Percentiles rank a stretch among this genome's conserved stretches.
Conservation (phyloP, 352 stramenopile species). For the Phytophthora palmivora region DNA sequence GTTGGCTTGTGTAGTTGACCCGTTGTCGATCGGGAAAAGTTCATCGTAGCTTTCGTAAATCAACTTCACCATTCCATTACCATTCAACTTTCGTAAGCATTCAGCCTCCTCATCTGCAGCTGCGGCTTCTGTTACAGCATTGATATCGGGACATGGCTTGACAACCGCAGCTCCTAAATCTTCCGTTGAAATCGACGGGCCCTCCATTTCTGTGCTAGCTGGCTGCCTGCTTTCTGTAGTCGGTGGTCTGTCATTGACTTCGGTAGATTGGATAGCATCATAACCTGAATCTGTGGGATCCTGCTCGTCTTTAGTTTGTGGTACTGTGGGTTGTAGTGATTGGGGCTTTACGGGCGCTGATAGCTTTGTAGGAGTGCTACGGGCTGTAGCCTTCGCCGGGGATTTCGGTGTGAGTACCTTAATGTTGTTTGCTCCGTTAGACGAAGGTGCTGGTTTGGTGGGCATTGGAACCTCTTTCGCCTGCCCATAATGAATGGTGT, state of each 20-base stretch:
- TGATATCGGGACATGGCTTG: constrained; percentile 4
- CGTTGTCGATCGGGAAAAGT: constrained; percentile 78
- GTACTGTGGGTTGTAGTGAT: background rate
- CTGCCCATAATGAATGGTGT: constrained; percentile 2
- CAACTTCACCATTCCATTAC: constrained; percentile 74
- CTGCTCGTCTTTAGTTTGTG: background rate
- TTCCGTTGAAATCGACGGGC: background rate
- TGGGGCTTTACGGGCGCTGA: constrained; percentile 19
- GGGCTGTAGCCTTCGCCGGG: constrained; percentile 13
- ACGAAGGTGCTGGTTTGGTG: constrained; percentile 16
- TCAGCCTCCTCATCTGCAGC: constrained; percentile 37
- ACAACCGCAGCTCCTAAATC: background rate
- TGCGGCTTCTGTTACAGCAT: constrained; percentile 6
- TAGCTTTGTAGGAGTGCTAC: constrained; percentile 20
- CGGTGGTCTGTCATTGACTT: background rate
- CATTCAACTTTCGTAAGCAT: constrained; percentile 47
- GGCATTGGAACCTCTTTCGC: constrained; percentile 24
- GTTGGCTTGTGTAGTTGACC: constrained; percentile 72
- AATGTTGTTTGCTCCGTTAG: constrained; percentile 4
- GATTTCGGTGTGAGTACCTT: constrained; percentile 23
- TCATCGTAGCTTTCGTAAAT: constrained; percentile 92
- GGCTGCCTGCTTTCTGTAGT: constrained; percentile 6
- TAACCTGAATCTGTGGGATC: background rate
- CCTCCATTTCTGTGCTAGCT: background rate
- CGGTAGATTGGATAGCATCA: background rate